Evolutionary conservation across 208 protist genomes (phyloP).

Genomic region (Leishmania braziliensis): DNA sequence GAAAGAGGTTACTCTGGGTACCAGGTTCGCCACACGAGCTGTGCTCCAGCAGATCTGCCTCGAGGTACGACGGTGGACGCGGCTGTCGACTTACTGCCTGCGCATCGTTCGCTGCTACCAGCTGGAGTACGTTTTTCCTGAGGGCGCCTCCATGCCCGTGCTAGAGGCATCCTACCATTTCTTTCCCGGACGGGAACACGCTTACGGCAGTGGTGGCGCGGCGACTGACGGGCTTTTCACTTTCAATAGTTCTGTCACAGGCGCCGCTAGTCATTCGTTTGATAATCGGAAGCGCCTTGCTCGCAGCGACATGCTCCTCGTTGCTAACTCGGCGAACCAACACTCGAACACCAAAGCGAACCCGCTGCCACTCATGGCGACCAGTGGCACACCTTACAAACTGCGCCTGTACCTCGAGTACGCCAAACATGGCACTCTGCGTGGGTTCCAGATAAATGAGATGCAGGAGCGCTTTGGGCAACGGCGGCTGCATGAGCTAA

Average conservation of each 20-base stretch:
- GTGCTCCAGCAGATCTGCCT: constrained; percentile 41
- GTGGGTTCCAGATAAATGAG: constrained; percentile 45
- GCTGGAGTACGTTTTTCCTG: constrained; percentile 50
- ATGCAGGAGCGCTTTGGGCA: constrained; percentile 55
- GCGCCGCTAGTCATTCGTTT: background rate
- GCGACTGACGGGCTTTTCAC: background rate
- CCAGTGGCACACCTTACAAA: constrained; percentile 9
- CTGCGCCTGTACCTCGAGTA: constrained; percentile 79
- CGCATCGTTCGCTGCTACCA: constrained; percentile 56
- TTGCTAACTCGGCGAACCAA: background rate
- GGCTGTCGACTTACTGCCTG: constrained; percentile 45
- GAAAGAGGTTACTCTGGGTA: constrained; percentile 53
- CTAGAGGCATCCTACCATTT: constrained; percentile 27
- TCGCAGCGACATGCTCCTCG: background rate
- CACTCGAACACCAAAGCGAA: background rate
- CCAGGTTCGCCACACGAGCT: constrained; percentile 17
- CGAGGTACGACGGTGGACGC: constrained; percentile 53
- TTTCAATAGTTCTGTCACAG: background rate
- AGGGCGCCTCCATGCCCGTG: constrained; percentile 17
- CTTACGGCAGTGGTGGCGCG: background rate
- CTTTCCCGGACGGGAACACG: constrained; percentile 11
- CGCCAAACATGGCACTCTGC: constrained; percentile 63
- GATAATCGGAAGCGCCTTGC: constrained; percentile 10
- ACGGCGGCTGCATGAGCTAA: constrained; percentile 73
- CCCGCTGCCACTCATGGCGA: background rate